These are phyloP conservation scores for Mycena vitilis DNA, from an alignment of 768 basidiomycete species.

Conservation along the genomic window DNA sequence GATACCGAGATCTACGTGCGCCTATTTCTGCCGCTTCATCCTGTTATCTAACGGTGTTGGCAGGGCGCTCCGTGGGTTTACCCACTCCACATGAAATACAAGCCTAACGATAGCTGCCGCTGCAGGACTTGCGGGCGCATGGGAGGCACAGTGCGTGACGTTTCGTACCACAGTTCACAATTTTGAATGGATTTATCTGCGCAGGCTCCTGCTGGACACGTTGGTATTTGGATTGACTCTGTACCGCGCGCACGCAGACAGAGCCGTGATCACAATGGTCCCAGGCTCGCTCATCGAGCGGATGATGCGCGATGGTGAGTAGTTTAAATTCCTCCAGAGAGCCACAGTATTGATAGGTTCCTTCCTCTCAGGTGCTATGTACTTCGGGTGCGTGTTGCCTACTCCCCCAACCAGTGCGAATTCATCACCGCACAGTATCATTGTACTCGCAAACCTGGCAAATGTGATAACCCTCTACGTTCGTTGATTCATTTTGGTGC, in stretches of 20 bases:
- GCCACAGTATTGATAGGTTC: too few relatives aligned
- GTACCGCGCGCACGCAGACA: constrained; percentile 20
- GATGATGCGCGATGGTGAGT: constrained; percentile 32
- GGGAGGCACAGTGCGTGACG: constrained; percentile 26
- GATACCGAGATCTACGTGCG: constrained; percentile 25
- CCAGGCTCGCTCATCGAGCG: constrained; percentile 23
- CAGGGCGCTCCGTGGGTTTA: constrained; percentile 15
- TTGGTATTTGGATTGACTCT: constrained; percentile 28
- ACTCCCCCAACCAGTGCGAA: neutral
- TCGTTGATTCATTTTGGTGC: neutral
- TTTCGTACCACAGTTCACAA: too few relatives aligned
- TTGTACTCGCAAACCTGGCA: constrained; percentile 31
- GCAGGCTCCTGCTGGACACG: constrained; percentile 15
- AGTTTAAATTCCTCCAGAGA: too few relatives aligned
- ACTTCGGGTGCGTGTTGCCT: constrained; percentile 27
- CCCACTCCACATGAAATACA: neutral
- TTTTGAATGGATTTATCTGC: neutral
- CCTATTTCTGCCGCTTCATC: too few relatives aligned
- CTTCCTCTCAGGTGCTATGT: constrained; percentile 35
- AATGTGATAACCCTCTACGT: constrained; percentile 29
- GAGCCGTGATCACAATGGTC: neutral
- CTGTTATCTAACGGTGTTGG: neutral
- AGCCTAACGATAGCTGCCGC: neutral
- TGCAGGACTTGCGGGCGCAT: constrained; percentile 7
- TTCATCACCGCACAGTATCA: constrained; percentile 9